Percentiles rank a stretch among this genome's conserved stretches.
Evolutionary conservation across 371 early-diverging fungal genomes (phyloP).

Genomic region (Syncephalastrum sp.): DNA sequence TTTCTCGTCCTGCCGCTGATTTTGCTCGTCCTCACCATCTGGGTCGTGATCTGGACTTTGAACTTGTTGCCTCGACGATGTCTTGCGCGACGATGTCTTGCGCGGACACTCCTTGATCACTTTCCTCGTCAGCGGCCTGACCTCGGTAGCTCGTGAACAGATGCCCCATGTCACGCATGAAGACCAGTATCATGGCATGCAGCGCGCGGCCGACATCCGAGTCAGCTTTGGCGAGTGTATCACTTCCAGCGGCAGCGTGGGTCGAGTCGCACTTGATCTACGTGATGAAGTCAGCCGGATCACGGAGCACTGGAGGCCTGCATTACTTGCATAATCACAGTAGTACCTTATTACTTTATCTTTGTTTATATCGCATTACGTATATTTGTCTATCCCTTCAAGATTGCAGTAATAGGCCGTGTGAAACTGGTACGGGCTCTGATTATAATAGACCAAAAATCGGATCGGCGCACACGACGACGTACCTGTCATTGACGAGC

Average conservation of each 20-base stretch:
- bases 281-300: slow-evolving; percentile 5
- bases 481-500: neutral
- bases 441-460: neutral
- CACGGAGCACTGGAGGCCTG: neutral
- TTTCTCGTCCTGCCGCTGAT: slow-evolving; percentile 7
- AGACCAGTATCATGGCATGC: neutral
- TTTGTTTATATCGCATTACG: neutral
- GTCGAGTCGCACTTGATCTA: slow-evolving; percentile 6
- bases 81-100: slow-evolving; percentile 10
- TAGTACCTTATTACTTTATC: neutral
- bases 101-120: slow-evolving; percentile 18
- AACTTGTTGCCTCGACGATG: slow-evolving; percentile 3
- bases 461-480: neutral
- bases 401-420: neutral
- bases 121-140: slow-evolving; percentile 15
- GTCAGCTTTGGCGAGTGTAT: slow-evolving; percentile 11
- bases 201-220: neutral
- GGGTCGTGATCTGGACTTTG: slow-evolving; percentile 14
- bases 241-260: neutral
- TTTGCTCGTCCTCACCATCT: slow-evolving; percentile 2
- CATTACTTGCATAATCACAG: neutral
- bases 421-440: neutral
- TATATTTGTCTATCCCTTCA: neutral
- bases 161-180: slow-evolving; percentile 15
- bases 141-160: neutral